phyloP scores from a whole-genome alignment of 1,284 basidiomycete genomes.

The Boletus smithii region DNA sequence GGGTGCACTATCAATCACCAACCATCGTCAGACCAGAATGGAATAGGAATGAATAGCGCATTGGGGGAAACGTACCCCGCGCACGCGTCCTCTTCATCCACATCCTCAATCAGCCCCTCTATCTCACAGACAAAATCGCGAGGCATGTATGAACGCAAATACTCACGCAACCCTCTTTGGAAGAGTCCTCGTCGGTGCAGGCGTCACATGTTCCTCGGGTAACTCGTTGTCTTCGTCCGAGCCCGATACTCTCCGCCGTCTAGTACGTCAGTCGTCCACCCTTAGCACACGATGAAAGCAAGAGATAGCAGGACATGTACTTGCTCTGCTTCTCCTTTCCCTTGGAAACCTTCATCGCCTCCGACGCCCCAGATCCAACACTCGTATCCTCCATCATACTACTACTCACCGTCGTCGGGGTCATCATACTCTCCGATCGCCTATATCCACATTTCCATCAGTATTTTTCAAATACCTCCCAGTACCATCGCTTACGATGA shows the following conservation, averaged over 20 bases:
- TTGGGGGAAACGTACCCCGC: too few relatives aligned
- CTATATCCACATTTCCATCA: conserved; percentile 25
- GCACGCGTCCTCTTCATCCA: too few relatives aligned
- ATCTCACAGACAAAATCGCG: too few relatives aligned
- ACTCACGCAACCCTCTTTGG: too few relatives aligned
- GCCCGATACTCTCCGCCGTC: conserved; percentile 46
- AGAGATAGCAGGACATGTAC: conserved; percentile 27
- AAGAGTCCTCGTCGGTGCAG: too few relatives aligned
- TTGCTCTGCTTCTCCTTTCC: conserved; percentile 37
- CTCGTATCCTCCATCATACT: conserved; percentile 26
- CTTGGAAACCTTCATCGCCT: conserved; percentile 21
- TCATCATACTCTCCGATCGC: conserved; percentile 45
- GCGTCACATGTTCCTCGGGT: too few relatives aligned
- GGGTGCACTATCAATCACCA: too few relatives aligned
- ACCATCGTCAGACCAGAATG: too few relatives aligned
- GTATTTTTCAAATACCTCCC: neutral
- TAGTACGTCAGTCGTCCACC: conserved; percentile 15
- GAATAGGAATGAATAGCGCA: too few relatives aligned
- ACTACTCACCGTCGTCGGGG: conserved; percentile 36
- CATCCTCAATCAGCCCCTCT: too few relatives aligned
- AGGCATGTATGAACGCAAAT: too few relatives aligned
- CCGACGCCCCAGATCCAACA: conserved; percentile 28
- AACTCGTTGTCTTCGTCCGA: too few relatives aligned
- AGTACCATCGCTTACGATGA: neutral
- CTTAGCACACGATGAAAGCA: neutral